Conservation (phyloP, 352 stramenopile genomes). For the Phytophthora cactorum region DNA sequence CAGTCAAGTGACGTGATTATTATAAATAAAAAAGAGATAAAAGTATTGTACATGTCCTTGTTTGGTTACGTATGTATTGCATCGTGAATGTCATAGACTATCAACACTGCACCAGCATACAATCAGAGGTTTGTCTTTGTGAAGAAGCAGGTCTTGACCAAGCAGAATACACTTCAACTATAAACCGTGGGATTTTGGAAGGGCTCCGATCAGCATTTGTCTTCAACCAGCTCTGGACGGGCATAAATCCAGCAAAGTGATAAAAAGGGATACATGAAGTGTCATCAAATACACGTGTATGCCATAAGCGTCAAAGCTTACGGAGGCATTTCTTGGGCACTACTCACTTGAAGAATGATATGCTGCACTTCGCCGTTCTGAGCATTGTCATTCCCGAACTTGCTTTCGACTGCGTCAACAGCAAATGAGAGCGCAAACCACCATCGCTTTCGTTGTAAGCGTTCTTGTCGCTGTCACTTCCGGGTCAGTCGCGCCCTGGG, state of each 20-base stretch:
- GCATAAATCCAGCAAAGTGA: constrained; percentile 3
- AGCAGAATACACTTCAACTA: background rate
- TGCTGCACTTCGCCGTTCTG: background rate
- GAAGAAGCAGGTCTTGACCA: background rate
- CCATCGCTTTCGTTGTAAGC: constrained; percentile 15
- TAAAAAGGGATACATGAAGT: background rate
- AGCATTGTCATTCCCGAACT: constrained; percentile 14
- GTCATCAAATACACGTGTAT: constrained; percentile 10
- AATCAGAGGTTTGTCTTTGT: too few relatives aligned
- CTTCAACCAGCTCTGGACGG: background rate
- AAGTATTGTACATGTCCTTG: background rate
- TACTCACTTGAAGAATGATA: background rate
- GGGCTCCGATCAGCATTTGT: background rate
- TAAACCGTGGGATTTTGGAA: background rate
- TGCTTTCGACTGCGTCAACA: constrained; percentile 6
- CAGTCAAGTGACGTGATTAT: background rate
- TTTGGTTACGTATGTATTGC: background rate
- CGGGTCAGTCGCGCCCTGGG: constrained; percentile 5
- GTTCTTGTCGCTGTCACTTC: constrained; percentile 1
- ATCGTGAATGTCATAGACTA: background rate
- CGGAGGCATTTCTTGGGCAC: too few relatives aligned
- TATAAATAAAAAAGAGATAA: too few relatives aligned
- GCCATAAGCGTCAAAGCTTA: constrained; percentile 1
- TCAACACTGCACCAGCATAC: background rate
- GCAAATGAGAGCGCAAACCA: constrained; percentile 17